Conservation (phyloP, 805 yeast genomes). For the Wickerhamiella musiphila region DNA sequence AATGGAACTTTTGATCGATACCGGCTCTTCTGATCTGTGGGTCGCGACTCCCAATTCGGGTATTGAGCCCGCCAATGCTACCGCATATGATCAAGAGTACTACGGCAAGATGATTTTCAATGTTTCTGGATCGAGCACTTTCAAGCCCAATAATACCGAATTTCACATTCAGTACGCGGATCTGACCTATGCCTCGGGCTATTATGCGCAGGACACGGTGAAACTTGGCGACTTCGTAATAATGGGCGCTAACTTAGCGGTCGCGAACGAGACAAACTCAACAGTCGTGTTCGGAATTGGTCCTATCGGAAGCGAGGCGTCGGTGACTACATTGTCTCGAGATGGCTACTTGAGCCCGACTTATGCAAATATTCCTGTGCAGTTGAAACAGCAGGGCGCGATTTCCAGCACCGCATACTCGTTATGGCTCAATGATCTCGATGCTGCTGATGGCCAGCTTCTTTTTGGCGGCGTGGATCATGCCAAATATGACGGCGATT, state of each 20-base stretch:
- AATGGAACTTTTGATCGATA: constrained; percentile 42
- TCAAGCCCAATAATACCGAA: constrained; percentile 4
- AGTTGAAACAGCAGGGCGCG: constrained; percentile 23
- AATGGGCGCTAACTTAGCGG: constrained; percentile 41
- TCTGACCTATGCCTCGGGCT: constrained; percentile 28
- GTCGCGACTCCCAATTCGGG: constrained; percentile 34
- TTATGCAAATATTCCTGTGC: constrained; percentile 19
- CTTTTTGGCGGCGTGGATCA: constrained; percentile 29
- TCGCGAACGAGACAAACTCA: constrained; percentile 46
- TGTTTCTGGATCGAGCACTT: constrained; percentile 13
- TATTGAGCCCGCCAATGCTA: constrained; percentile 18
- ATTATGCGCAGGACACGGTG: constrained; percentile 43
- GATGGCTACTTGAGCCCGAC: constrained; percentile 7
- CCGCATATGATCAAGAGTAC: background rate
- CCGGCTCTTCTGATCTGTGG: constrained; percentile 69
- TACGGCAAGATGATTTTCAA: constrained; percentile 8
- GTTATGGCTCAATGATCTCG: constrained; percentile 24
- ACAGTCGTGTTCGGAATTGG: constrained; percentile 25
- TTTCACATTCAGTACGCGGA: constrained; percentile 28
- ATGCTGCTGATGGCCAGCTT: constrained; percentile 20
- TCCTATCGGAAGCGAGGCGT: constrained; percentile 17
- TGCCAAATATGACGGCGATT: constrained; percentile 24
- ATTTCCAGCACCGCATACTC: constrained; percentile 29
- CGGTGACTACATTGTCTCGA: constrained; percentile 4
- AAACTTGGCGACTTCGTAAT: constrained; percentile 30